Evolutionary conservation across 306 rosid species (phyloP).

Genomic region (Erythrophleum fordii): DNA sequence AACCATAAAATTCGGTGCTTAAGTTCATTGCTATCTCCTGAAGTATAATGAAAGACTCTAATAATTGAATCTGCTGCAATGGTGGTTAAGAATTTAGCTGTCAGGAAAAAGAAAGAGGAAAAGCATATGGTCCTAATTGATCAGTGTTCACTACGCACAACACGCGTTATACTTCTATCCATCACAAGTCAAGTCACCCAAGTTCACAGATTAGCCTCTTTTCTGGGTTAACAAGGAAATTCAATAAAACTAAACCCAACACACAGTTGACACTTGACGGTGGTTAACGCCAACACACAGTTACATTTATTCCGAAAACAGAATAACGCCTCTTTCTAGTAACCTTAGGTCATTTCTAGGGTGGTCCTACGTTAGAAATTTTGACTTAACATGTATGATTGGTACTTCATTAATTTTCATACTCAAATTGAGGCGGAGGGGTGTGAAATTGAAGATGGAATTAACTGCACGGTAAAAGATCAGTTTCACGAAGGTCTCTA

Average conservation of each 20-base stretch:
- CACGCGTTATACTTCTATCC: no score
- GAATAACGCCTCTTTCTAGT: not conserved
- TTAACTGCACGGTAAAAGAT: not conserved
- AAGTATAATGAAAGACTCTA: not conserved
- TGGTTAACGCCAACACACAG: no score
- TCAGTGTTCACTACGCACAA: no score
- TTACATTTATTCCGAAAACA: no score
- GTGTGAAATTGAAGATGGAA: not conserved
- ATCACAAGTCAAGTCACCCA: no score
- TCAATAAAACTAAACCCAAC: not conserved
- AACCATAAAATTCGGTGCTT: not conserved
- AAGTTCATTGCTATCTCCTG: not conserved
- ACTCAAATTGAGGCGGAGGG: not conserved
- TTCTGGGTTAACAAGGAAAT: no score
- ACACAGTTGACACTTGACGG: not conserved
- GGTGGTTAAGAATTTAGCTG: no score
- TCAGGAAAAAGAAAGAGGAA: no score
- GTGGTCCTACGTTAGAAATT: not conserved
- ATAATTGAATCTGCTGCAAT: not conserved
- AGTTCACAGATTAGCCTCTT: no score
- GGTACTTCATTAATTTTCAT: not conserved
- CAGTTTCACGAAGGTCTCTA: not conserved
- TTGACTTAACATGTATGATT: not conserved
- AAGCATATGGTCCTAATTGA: no score
- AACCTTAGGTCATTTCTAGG: not conserved